These are phyloP conservation scores for Pseudocercospora fuligena DNA, from an alignment of 2,329 filamentous ascomycete genomes.

Conservation along the genomic window DNA sequence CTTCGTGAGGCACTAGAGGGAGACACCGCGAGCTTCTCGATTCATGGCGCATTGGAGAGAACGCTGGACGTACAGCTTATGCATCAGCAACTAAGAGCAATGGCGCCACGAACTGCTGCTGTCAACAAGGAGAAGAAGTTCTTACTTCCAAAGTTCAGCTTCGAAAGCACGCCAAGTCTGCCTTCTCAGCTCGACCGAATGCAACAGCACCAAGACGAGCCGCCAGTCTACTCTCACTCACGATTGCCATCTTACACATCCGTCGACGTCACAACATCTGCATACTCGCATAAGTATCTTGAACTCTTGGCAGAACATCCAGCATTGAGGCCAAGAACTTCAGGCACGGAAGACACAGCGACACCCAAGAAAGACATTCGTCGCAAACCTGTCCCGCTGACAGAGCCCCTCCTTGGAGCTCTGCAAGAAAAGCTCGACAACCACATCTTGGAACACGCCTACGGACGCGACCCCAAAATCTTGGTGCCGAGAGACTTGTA, in stretches of 20 bases:
- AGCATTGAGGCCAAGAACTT: background rate
- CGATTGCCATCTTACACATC: background rate
- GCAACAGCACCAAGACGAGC: background rate
- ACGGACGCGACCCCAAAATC: background rate
- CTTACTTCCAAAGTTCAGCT: background rate
- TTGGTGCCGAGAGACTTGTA: slow-evolving; percentile 4
- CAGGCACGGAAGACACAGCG: background rate
- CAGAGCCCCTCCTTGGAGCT: background rate
- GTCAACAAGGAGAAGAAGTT: background rate
- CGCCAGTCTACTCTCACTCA: background rate
- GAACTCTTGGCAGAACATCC: slow-evolving; percentile 4
- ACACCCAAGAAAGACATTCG: background rate
- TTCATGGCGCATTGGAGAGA: background rate
- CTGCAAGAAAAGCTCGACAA: slow-evolving; percentile 4
- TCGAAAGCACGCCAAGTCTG: background rate
- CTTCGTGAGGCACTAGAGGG: background rate
- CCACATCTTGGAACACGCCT: background rate
- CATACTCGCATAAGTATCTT: background rate
- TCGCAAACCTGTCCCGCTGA: background rate
- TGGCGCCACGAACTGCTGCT: background rate
- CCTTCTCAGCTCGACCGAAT: background rate
- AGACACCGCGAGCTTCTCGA: background rate
- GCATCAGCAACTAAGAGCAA: background rate
- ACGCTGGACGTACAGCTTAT: background rate
- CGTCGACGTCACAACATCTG: slow-evolving; percentile 1